Percentiles rank a stretch among this genome's conserved stretches.
Evolutionary conservation across 768 basidiomycete genomes (phyloP).

Genomic region (Hygrophorus russula): DNA sequence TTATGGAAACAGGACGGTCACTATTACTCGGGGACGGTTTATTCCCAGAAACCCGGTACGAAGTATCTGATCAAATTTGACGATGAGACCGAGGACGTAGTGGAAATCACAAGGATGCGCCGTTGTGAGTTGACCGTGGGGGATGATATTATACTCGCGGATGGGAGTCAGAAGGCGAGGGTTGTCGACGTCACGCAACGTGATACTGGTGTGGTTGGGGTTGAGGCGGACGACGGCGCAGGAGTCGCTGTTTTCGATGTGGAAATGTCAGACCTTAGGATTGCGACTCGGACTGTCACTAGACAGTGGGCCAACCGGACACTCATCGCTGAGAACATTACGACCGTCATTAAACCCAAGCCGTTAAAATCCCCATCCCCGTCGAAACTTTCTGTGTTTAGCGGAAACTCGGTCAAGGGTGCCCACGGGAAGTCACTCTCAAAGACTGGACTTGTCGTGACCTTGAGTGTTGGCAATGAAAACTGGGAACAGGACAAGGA

Average conservation of each 20-base stretch:
- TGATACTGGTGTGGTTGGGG: conserved; percentile 19
- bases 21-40: conserved; percentile 51
- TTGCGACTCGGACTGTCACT: conserved; percentile 39
- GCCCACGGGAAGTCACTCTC: conserved; percentile 26
- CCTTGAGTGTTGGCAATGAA: conserved; percentile 28
- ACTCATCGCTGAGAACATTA: conserved; percentile 30
- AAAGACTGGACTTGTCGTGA: conserved; percentile 51
- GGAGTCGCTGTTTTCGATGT: conserved; percentile 19
- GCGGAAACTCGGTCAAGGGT: conserved; percentile 18
- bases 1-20: conserved; percentile 49
- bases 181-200: conserved; percentile 21
- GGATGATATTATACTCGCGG: conserved; percentile 40
- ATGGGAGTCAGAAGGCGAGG: conserved; percentile 19
- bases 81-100: conserved; percentile 36
- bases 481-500: conserved; percentile 32
- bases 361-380: conserved; percentile 30
- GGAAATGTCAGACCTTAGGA: conserved; percentile 27
- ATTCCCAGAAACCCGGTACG: conserved; percentile 19
- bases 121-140: conserved; percentile 35
- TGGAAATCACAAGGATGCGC: conserved; percentile 46
- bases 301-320: conserved; percentile 44
- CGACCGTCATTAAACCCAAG: conserved; percentile 28
- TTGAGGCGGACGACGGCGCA: conserved; percentile 25
- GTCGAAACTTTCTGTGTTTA: conserved; percentile 32
- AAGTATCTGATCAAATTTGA: conserved; percentile 54